These are phyloP conservation scores for Magnusiomyces ingens DNA, from an alignment of 1,139 yeast genomes.

Conservation along the genomic window DNA sequence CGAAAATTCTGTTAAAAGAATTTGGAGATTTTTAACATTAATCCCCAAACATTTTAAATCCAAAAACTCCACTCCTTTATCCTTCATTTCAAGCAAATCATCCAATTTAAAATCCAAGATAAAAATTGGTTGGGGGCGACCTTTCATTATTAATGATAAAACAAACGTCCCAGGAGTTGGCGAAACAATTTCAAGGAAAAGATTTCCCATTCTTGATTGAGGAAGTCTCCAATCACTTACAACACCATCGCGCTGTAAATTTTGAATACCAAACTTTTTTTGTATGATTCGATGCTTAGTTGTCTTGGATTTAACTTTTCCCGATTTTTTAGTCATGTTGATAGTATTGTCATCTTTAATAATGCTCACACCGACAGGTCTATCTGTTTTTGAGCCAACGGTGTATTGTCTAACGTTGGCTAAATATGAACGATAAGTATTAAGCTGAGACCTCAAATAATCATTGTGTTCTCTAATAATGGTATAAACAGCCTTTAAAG, in stretches of 20 bases:
- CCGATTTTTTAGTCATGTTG: background rate
- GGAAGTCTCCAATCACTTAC: slow-evolving; percentile 30
- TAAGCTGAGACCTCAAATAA: slow-evolving; percentile 33
- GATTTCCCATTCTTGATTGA: slow-evolving; percentile 22
- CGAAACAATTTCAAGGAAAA: slow-evolving; percentile 28
- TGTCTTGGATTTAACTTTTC: slow-evolving; percentile 19
- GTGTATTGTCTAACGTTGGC: slow-evolving; percentile 35
- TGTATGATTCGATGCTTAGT: slow-evolving; percentile 26
- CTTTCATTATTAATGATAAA: slow-evolving; percentile 31
- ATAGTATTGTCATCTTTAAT: background rate
- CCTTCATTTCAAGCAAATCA: slow-evolving; percentile 33
- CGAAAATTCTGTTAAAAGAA: slow-evolving; percentile 24
- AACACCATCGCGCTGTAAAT: slow-evolving; percentile 31
- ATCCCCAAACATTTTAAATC: slow-evolving; percentile 32
- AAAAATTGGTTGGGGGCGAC: slow-evolving; percentile 29
- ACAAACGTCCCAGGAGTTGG: slow-evolving; percentile 36
- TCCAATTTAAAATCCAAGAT: slow-evolving; percentile 33
- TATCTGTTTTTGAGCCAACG: slow-evolving; percentile 27
- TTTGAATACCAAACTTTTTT: slow-evolving; percentile 30
- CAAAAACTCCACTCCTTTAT: slow-evolving; percentile 26
- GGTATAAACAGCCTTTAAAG: slow-evolving; percentile 32
- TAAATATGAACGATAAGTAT: slow-evolving; percentile 35
- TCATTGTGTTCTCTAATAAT: slow-evolving; percentile 36
- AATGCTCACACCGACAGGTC: slow-evolving; percentile 25
- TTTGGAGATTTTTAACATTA: slow-evolving; percentile 24